Percentiles rank a stretch among this genome's conserved stretches.
Conservation (phyloP, 768 basidiomycete species). For the Leccinum arenicola region DNA sequence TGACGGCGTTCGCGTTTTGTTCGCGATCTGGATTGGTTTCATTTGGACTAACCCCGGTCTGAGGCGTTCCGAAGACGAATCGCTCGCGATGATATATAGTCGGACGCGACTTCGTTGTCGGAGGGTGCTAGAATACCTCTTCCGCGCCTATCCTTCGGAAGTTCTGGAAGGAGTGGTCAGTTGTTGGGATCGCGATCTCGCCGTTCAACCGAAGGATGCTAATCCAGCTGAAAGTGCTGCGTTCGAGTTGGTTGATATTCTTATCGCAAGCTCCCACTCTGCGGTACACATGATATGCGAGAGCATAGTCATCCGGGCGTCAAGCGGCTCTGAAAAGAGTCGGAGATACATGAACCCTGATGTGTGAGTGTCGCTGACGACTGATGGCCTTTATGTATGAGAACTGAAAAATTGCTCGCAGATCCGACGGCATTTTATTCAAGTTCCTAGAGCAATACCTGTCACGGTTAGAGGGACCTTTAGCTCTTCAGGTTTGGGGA, state of each 20-base stretch:
- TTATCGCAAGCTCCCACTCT: conserved; percentile 81
- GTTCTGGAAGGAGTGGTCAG: conserved; percentile 82
- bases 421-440: conserved; percentile 72
- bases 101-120: conserved; percentile 69
- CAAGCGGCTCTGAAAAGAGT: conserved; percentile 52
- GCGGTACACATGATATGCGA: conserved; percentile 90
- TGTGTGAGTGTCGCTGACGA: conserved; percentile 46
- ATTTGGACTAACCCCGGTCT: conserved; percentile 44
- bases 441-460: conserved; percentile 88
- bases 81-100: conserved; percentile 61
- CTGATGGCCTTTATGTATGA: not conserved
- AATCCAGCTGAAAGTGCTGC: conserved; percentile 46
- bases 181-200: conserved; percentile 68
- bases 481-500: conserved; percentile 91
- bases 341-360: conserved; percentile 64
- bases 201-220: conserved; percentile 43
- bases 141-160: conserved; percentile 75
- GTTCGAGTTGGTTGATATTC: conserved; percentile 80
- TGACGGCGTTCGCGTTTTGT: conserved; percentile 78
- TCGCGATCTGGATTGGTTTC: conserved; percentile 68
- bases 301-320: conserved; percentile 62
- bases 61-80: conserved; percentile 62
- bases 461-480: conserved; percentile 77
- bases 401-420: conserved; percentile 31
- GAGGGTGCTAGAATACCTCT: conserved; percentile 81